A percentile compares a stretch with the other conserved stretches of the same genome.
Evolutionary conservation across 164 flowering plant species (phyloP).

Genomic region (Liriodendron chinense): DNA sequence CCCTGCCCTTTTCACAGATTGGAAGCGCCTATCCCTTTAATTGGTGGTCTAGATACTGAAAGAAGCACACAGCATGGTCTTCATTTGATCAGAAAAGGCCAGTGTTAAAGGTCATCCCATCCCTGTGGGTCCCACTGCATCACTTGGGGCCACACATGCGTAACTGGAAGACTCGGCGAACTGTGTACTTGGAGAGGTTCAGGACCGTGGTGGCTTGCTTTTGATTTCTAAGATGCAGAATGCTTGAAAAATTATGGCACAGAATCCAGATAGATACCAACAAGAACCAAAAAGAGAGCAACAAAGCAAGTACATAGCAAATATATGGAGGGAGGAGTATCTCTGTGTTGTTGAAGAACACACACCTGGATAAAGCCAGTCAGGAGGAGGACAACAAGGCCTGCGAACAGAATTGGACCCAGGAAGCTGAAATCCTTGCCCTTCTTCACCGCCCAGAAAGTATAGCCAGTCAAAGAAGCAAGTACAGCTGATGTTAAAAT

Average conservation of each 20-base stretch:
- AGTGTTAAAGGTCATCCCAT: too few species aligned
- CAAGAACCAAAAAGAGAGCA: neutral
- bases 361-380: constrained; percentile 82
- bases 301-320: neutral
- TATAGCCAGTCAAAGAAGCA: constrained; percentile 74
- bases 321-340: neutral
- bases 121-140: too few species aligned
- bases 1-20: too few species aligned
- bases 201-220: too few species aligned
- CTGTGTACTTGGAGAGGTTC: too few species aligned
- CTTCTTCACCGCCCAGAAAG: constrained; percentile 98
- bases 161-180: too few species aligned
- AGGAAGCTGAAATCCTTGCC: constrained; percentile 96
- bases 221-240: neutral
- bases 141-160: too few species aligned
- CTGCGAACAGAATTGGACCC: constrained; percentile 84
- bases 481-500: constrained; percentile 89
- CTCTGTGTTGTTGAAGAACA: neutral
- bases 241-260: neutral
- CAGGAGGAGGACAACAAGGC: constrained; percentile 64
- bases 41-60: too few species aligned
- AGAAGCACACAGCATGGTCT: too few species aligned
- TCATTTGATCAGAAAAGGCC: too few species aligned
- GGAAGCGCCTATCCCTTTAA: too few species aligned
- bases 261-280: neutral